These are phyloP conservation scores for Zygnema cylindricum DNA, from an alignment of 139 green algal genomes.

Conservation along the genomic window DNA sequence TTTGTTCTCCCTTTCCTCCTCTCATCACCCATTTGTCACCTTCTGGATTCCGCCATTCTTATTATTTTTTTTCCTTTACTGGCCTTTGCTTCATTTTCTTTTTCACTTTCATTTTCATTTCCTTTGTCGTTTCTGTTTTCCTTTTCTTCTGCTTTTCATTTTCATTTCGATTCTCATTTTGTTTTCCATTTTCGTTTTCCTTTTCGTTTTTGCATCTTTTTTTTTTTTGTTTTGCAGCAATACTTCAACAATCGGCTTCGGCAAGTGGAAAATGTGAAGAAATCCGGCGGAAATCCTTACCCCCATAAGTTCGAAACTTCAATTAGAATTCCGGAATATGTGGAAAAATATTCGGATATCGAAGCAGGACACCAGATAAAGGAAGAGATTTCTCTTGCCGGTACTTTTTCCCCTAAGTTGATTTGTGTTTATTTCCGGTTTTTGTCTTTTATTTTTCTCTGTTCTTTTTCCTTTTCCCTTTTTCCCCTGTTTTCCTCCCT, in stretches of 20 bases:
- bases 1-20: too few species aligned
- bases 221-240: conserved; percentile 51
- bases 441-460: conserved; percentile 13
- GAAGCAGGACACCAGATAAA: conserved; percentile 73
- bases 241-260: conserved; percentile 89
- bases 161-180: too few species aligned
- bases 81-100: conserved; percentile 5
- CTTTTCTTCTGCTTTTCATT: background rate
- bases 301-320: conserved; percentile 96
- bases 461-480: conserved; percentile 4
- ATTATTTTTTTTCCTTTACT: too few species aligned
- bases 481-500: conserved; percentile 14
- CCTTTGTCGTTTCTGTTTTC: conserved; percentile 5
- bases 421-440: too few species aligned
- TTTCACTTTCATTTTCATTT: too few species aligned
- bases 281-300: conserved; percentile 89
- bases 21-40: too few species aligned
- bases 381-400: conserved; percentile 64
- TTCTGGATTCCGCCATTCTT: too few species aligned
- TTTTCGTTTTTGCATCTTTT: background rate
- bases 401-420: too few species aligned
- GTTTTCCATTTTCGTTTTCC: conserved; percentile 13
- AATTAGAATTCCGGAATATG: conserved; percentile 77
- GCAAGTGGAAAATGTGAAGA: conserved; percentile 77
- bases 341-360: conserved; percentile 78